Evolutionary conservation across 2,329 filamentous ascomycete genomes (phyloP), one percentile per base, ranked within the genome.

Genomic region (Penicillium sp.): DNA sequence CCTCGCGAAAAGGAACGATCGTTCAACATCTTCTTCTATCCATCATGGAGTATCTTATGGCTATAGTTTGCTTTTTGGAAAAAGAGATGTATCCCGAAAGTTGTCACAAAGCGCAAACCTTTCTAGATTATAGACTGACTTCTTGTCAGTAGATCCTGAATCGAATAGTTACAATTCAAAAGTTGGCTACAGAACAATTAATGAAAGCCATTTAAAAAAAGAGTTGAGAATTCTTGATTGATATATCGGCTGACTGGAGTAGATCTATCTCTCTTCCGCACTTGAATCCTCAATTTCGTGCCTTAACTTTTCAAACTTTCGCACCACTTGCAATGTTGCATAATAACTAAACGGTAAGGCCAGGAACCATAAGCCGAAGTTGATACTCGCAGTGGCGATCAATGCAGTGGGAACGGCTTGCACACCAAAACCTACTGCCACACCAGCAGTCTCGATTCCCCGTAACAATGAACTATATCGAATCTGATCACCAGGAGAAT

Each of bases 301-400:
- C 12, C 24, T 33, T n/a, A 20, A 10, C 21, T 24, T 18, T 18
- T 70, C 63, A 48, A 75, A 76, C 52, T 74, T 78, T 21, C 61
- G 58, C 7, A 77, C 67, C 9, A 78, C 72, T 46, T 71, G 66
- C 20, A 75, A 36, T 1, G 75, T 78, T 20, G 75, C 74, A 64
- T 72, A 77, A 42, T 74, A 77, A 46, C 74, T 76, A 54, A 77
- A 76, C 0, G 73, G 73, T 42, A 78, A 49, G 0, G 73, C 74
- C 29, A 74, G 46, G 44, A 75, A 72, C 73, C 75, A 78, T 3
- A 76, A 58, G 0, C 62, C 73, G 26, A 70, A 67, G 45, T 78
- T 78, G 53, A 78, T 76, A 48, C 72, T 72, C 1, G 74, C 75
- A 3, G 75, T 77, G 4, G 65, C 68, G 56, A 78, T 75, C 34